A percentile compares a stretch with the other conserved stretches of the same genome.
Evolutionary conservation across 1,139 yeast species (phyloP).

Genomic region (Pichia sp.): DNA sequence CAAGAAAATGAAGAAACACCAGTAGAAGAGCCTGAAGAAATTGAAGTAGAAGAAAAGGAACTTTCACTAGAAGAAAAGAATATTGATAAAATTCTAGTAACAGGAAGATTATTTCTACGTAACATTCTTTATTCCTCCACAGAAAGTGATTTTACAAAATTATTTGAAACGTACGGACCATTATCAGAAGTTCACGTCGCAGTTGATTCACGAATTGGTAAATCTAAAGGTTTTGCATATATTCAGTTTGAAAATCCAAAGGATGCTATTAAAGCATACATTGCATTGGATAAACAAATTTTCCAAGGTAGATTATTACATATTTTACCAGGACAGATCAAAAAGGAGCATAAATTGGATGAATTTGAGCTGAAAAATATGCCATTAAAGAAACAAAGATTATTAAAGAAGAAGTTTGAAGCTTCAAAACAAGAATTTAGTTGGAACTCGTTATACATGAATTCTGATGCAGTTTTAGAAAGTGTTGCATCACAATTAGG

Average conservation of each 20-base stretch:
- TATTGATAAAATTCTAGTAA: conserved; percentile 48
- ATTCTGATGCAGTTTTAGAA: conserved; percentile 84
- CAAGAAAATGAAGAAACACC: conserved; percentile 15
- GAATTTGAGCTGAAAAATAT: conserved; percentile 86
- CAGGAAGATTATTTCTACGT: conserved; percentile 84
- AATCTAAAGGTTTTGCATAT: conserved; percentile 91
- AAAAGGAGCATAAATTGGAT: conserved; percentile 70
- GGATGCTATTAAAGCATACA: conserved; percentile 72
- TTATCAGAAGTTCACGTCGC: conserved; percentile 86
- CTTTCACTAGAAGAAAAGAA: conserved; percentile 40
- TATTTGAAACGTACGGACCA: conserved; percentile 53
- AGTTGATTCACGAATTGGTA: conserved; percentile 80
- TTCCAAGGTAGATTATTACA: conserved; percentile 93
- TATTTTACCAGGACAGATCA: conserved; percentile 77
- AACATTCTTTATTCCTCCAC: conserved; percentile 76
- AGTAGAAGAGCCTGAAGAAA: conserved; percentile 17
- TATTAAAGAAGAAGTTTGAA: conserved; percentile 72
- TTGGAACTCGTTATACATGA: conserved; percentile 93
- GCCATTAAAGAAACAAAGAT: conserved; percentile 87
- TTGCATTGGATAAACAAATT: conserved; percentile 73
- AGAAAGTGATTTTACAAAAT: conserved; percentile 65
- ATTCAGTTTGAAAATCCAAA: conserved; percentile 59
- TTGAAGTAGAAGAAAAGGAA: conserved; percentile 20
- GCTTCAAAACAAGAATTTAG: conserved; percentile 84
- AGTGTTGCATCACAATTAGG: conserved; percentile 86